Percentiles rank a stretch among this genome's conserved stretches.
Conservation (phyloP, 2,329 filamentous ascomycete species). For the Penicillium sp. region DNA sequence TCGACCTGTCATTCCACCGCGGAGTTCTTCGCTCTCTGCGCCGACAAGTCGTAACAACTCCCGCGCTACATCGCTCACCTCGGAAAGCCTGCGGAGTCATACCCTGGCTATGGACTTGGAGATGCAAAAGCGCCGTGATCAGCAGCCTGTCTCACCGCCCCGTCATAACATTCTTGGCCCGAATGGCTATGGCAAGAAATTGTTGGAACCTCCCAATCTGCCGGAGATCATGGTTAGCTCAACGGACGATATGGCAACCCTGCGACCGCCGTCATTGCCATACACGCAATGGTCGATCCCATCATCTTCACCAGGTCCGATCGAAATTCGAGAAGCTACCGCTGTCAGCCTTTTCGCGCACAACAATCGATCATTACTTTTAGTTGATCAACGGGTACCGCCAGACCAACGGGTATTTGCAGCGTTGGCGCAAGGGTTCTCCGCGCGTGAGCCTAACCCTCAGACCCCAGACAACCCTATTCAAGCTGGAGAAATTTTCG, state of each 20-base stretch:
- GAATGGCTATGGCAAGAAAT: conserved; percentile 24
- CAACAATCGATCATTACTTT: conserved; percentile 67
- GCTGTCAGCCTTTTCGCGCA: conserved; percentile 67
- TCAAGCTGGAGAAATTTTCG: conserved; percentile 29
- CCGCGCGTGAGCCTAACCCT: conserved; percentile 25
- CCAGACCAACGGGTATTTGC: conserved; percentile 40
- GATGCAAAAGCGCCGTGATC: conserved; percentile 28
- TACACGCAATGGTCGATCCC: conserved; percentile 56
- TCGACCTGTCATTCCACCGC: conserved; percentile 46
- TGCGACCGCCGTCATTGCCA: conserved; percentile 56
- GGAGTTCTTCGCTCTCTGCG: conserved; percentile 54
- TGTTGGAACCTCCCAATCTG: conserved; percentile 40
- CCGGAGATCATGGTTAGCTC: conserved; percentile 46
- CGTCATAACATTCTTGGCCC: conserved; percentile 30
- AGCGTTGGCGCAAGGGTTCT: conserved; percentile 31
- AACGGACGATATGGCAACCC: conserved; percentile 46
- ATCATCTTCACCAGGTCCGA: conserved; percentile 56
- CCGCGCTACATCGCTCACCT: conserved; percentile 53
- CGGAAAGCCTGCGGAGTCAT: conserved; percentile 48
- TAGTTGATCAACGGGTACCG: conserved; percentile 61
- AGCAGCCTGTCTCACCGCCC: conserved; percentile 31
- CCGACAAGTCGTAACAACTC: conserved; percentile 54
- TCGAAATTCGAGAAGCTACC: conserved; percentile 67
- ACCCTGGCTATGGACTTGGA: conserved; percentile 38
- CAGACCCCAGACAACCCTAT: conserved; percentile 36